Conservation (phyloP, 129 eudicot species). For the Helichrysum umbraculigerum region DNA sequence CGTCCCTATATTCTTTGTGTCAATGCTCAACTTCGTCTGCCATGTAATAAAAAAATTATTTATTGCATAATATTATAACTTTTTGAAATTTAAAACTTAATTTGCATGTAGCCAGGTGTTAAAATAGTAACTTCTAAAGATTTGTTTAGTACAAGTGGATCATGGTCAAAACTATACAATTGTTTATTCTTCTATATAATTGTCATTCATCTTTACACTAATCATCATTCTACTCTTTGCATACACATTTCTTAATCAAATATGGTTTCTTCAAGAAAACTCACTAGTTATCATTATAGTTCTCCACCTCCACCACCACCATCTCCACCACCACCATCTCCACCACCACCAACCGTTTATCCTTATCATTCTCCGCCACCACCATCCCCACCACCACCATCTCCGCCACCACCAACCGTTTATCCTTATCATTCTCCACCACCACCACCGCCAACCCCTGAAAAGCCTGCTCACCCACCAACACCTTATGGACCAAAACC, state of each 20-base stretch:
- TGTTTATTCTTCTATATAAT: constrained; percentile 5
- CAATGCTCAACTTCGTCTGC: not conserved
- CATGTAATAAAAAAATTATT: too few species aligned
- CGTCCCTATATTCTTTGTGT: not conserved
- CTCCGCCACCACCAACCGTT: not conserved
- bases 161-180: not conserved
- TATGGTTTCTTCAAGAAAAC: constrained; percentile 22
- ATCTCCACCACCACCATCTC: not conserved
- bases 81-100: not conserved
- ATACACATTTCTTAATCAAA: constrained; percentile 11
- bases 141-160: not conserved
- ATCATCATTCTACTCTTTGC: not conserved
- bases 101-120: not conserved
- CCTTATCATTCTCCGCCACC: constrained; percentile 24
- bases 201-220: not conserved
- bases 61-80: too few species aligned
- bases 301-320: constrained; percentile 6
- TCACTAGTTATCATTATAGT: not conserved
- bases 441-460: constrained; percentile 26
- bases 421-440: constrained; percentile 18
- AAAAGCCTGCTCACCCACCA: constrained; percentile 20
- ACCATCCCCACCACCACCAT: not conserved
- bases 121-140: not conserved
- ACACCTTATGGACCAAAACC: constrained; percentile 29
- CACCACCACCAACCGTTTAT: not conserved